Evolutionary conservation across 2,329 filamentous ascomycete species (phyloP).

Genomic region (Pyricularia grisea): DNA sequence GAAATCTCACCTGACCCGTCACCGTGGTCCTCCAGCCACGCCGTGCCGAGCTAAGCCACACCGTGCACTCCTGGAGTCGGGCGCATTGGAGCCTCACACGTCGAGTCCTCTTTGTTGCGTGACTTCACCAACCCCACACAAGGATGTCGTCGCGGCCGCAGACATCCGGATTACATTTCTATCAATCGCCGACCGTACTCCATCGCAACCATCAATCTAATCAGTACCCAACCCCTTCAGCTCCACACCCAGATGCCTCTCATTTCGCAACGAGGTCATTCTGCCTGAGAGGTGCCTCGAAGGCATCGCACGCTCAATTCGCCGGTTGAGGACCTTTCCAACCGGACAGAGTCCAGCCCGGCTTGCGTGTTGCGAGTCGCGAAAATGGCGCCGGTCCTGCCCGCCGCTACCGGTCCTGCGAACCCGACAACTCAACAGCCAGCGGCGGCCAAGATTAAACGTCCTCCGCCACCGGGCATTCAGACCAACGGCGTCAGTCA

Average conservation of each 20-base stretch:
- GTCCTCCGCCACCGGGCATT: slow-evolving; percentile 54
- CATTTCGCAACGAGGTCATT: background rate
- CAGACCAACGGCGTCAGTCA: slow-evolving; percentile 54
- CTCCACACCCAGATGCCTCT: background rate
- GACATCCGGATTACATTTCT: background rate
- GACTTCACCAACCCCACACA: slow-evolving; percentile 1
- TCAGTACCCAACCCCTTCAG: background rate
- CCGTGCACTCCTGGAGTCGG: background rate
- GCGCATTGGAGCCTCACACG: background rate
- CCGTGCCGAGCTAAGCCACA: background rate
- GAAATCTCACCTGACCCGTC: background rate
- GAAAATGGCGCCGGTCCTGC: slow-evolving; percentile 41
- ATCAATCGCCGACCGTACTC: background rate
- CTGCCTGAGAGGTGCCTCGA: background rate
- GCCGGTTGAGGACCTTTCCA: background rate
- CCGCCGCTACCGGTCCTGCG: slow-evolving; percentile 29
- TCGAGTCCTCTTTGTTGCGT: slow-evolving; percentile 1
- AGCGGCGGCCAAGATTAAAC: slow-evolving; percentile 51
- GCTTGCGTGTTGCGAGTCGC: background rate
- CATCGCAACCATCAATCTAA: background rate
- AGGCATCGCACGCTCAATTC: background rate
- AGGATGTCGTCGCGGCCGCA: background rate
- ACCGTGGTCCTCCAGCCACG: background rate
- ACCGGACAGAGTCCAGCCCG: background rate
- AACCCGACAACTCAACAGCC: slow-evolving; percentile 19